These are phyloP conservation scores for Powellomyces hirtus DNA, from an alignment of 192 early-diverging fungal species.

Conservation along the genomic window DNA sequence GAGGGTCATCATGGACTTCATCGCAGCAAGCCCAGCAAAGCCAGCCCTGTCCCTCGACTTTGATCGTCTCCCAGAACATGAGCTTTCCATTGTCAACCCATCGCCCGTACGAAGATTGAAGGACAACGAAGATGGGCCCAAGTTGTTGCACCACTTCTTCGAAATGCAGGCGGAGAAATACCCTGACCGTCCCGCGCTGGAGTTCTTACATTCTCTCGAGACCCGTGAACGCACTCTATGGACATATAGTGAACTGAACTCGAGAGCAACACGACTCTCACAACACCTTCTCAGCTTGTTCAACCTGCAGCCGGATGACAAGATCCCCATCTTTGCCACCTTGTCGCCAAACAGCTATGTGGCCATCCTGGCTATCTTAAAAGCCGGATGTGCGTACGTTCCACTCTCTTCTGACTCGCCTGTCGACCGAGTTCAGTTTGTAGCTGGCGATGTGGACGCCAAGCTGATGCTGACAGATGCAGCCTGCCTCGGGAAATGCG, in stretches of 20 bases:
- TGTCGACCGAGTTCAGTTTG: not conserved
- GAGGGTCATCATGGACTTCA: too few species aligned
- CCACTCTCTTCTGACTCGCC: constrained; percentile 27
- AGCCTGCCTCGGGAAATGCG: too few species aligned
- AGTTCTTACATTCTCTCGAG: not conserved
- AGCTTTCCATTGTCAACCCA: too few species aligned
- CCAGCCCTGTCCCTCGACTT: too few species aligned
- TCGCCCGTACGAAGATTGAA: too few species aligned
- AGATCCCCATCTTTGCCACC: not conserved
- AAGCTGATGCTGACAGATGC: constrained; percentile 4
- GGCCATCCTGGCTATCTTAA: constrained; percentile 14
- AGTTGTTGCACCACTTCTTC: not conserved
- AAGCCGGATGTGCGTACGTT: constrained; percentile 21
- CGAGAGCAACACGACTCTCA: constrained; percentile 1
- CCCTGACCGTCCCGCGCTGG: not conserved
- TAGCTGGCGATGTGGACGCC: not conserved
- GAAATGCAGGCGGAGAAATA: not conserved
- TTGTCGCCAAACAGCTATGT: not conserved
- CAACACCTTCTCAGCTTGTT: not conserved
- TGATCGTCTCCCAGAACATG: too few species aligned
- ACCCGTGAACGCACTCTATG: not conserved
- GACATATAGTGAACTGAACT: constrained; percentile 18
- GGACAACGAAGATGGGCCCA: too few species aligned
- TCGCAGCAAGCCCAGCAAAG: too few species aligned
- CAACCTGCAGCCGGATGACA: not conserved